These are phyloP conservation scores for Debaryomyces udenii DNA, from an alignment of 1,139 yeast species.

Conservation along the genomic window DNA sequence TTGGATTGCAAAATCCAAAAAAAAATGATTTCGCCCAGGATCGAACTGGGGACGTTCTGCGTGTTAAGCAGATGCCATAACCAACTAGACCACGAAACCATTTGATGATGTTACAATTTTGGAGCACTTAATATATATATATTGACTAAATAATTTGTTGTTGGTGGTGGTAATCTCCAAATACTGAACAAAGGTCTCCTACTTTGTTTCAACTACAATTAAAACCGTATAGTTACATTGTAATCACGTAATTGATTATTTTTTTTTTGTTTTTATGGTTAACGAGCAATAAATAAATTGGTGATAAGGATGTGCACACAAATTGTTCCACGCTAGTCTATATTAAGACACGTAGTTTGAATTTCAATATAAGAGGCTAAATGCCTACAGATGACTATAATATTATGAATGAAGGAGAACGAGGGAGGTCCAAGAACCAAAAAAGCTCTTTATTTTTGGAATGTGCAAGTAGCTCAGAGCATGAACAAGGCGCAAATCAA, in stretches of 20 bases:
- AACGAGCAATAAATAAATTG: too few species aligned
- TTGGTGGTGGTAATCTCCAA: too few species aligned
- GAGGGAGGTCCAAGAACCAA: conserved; percentile 7
- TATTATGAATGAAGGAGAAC: conserved; percentile 4
- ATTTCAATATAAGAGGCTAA: background rate
- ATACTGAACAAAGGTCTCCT: too few species aligned
- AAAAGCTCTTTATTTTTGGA: conserved; percentile 4
- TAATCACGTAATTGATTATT: too few species aligned
- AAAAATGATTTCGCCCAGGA: conserved; percentile 83
- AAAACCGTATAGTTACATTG: too few species aligned
- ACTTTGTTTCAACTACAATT: too few species aligned
- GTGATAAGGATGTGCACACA: conserved; percentile 2
- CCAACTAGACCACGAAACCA: conserved; percentile 91
- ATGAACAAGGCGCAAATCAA: background rate
- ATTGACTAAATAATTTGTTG: too few species aligned
- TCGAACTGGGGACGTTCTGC: conserved; percentile 99
- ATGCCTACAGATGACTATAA: conserved; percentile 1
- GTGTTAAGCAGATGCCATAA: conserved; percentile 99
- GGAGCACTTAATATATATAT: too few species aligned
- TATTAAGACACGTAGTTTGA: conserved; percentile 2
- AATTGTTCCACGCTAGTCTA: conserved; percentile 1
- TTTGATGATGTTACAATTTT: conserved; percentile 13
- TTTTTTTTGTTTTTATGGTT: too few species aligned
- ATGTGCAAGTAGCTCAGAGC: background rate
- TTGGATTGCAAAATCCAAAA: background rate